Conservation (phyloP, 2,329 filamentous ascomycete species). For the Colletotrichum sp. region DNA sequence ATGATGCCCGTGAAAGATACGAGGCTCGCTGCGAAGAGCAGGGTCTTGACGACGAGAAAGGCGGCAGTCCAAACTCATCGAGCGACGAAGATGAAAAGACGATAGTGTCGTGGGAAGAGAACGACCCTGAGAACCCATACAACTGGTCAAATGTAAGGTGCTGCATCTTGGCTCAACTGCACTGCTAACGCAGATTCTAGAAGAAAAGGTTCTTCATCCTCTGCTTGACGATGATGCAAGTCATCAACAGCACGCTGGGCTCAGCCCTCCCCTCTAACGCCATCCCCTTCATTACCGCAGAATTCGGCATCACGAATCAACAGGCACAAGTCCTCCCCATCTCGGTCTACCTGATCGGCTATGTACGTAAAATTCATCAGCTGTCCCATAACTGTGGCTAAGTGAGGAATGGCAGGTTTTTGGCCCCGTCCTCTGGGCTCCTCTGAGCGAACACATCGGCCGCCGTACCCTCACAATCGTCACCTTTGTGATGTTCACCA, state of each 20-base stretch:
- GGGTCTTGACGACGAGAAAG: conserved; percentile 28
- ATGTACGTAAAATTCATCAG: conserved; percentile 40
- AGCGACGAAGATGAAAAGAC: conserved; percentile 31
- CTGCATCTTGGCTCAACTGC: too few relatives aligned
- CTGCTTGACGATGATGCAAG: conserved; percentile 59
- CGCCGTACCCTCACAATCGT: conserved; percentile 50
- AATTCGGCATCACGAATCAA: conserved; percentile 60
- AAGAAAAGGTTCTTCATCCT: conserved; percentile 60
- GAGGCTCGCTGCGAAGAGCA: conserved; percentile 37
- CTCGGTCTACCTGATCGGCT: conserved; percentile 68
- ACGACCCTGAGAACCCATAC: conserved; percentile 58
- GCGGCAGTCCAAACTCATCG: conserved; percentile 23
- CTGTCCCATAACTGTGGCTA: background rate
- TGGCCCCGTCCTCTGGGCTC: conserved; percentile 67
- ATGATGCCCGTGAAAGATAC: conserved; percentile 45
- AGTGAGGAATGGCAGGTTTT: conserved; percentile 29
- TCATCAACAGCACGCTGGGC: conserved; percentile 72
- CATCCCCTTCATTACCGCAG: conserved; percentile 58
- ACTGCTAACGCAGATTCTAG: conserved; percentile 32
- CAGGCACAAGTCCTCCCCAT: conserved; percentile 60
- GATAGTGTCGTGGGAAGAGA: conserved; percentile 42
- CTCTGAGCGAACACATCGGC: conserved; percentile 69
- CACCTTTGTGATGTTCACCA: conserved; percentile 52
- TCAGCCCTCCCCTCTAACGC: conserved; percentile 70
- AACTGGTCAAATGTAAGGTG: conserved; percentile 50